phyloP scores from a whole-genome alignment of 306 rosid species.

The Rosa chinensis region DNA sequence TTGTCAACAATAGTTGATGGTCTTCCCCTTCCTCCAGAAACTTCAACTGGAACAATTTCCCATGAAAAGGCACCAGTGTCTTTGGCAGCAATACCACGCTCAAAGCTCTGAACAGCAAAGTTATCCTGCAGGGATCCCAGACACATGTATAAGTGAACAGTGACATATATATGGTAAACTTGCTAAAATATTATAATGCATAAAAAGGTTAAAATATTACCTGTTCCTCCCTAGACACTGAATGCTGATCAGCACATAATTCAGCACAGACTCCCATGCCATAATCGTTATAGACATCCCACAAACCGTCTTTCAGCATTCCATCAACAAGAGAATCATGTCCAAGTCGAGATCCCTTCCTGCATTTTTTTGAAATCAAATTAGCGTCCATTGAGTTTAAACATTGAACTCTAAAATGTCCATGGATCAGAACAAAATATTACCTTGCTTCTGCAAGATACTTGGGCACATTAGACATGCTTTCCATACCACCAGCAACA shows the following conservation, averaged over 20 bases:
- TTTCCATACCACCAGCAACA: constrained; percentile 99
- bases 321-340: constrained; percentile 98
- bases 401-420: constrained; percentile 23
- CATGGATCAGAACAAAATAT: constrained; percentile 19
- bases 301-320: constrained; percentile 92
- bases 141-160: constrained; percentile 21
- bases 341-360: constrained; percentile 99
- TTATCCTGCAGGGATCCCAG: constrained; percentile 62
- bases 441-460: constrained; percentile 97
- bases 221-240: constrained; percentile 83
- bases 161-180: constrained; percentile 6
- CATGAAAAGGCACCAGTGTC: constrained; percentile 68
- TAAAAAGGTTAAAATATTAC: constrained; percentile 35
- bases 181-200: constrained; percentile 7
- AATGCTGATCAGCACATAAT: constrained; percentile 84
- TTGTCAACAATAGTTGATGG: constrained; percentile 74
- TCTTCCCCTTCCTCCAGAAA: constrained; percentile 94
- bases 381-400: constrained; percentile 22
- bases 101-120: constrained; percentile 81
- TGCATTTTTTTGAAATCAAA: constrained; percentile 41
- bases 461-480: constrained; percentile 95
- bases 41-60: constrained; percentile 96
- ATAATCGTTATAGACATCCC: constrained; percentile 85
- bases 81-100: constrained; percentile 93
- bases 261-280: constrained; percentile 99